Base-by-base conservation (phyloP, 208 protist species). In the Phytomonas sp. region DNA sequence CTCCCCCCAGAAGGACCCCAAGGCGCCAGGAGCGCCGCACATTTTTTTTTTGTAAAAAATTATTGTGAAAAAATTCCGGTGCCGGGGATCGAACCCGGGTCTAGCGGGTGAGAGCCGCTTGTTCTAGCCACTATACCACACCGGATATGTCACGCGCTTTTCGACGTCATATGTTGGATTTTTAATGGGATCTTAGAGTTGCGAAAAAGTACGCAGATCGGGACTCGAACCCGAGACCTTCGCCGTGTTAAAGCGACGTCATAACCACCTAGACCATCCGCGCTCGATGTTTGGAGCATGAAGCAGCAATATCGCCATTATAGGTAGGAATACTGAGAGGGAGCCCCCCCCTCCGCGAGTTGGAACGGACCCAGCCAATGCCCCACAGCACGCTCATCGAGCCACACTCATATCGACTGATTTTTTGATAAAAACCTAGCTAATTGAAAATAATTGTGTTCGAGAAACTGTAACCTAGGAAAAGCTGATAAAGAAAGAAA, bases 41-140 rank as follows among this genome's bases (percentile, higher is more conserved):
- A n/a, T n/a, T n/a, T n/a, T n/a, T n/a, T n/a, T n/a, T n/a, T n/a
- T n/a, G n/a, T n/a, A 51, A 51, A 51, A 3, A 3, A 1, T 5
- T 0, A 0, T 1, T 6, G 4, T 43, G 56, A 74, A 79, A 85
- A 79, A 56, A 32, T 95, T 95, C 89, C 89, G 86, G 73, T 91
- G 84, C 89, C 89, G 89, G 89, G 89, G 87, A 95, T 95, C 87
- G 89, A 95, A 95, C 89, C 89, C 89, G 89, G 89, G 89, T 94
- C 89, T 92, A 89, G 85, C 83, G 85, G 85, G 89, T 94, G 89
- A 94, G 85, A 94, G 89, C 85, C 89, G 83, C 85, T 89, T 94
- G 86, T 94, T 88, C 89, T 94, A 94, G 84, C 88, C 88, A 94
- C 88, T 94, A 94, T 94, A 94, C 88, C 80, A 94, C 85, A 91